phyloP scores from a whole-genome alignment of 2,329 filamentous ascomycete species.

The Pestalotiopsis sp. region DNA sequence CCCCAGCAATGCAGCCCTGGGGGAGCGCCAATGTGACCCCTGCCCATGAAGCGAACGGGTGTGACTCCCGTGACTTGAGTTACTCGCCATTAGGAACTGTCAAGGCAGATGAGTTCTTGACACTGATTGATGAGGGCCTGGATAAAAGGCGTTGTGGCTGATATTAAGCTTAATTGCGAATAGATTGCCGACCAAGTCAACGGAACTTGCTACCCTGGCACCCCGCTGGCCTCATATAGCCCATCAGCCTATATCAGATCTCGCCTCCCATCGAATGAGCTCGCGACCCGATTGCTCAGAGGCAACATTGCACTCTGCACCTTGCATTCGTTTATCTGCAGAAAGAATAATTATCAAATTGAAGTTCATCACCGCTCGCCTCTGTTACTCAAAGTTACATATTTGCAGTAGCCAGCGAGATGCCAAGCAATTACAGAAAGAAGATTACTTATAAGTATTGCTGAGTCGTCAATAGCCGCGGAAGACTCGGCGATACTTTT shows the following conservation, averaged over 20 bases:
- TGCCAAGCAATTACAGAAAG: too few relatives aligned
- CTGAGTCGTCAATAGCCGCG: background rate
- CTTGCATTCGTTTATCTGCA: background rate
- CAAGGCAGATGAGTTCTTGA: too few relatives aligned
- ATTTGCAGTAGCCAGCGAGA: too few relatives aligned
- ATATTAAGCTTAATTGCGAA: background rate
- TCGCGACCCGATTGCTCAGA: background rate
- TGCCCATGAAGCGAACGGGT: background rate
- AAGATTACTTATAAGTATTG: background rate
- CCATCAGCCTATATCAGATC: slow-evolving; percentile 1
- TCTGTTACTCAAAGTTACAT: too few relatives aligned
- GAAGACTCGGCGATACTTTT: background rate
- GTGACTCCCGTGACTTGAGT: background rate
- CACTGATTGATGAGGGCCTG: background rate
- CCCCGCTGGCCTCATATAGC: background rate
- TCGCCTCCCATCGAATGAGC: background rate
- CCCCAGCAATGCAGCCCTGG: background rate
- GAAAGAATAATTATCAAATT: background rate
- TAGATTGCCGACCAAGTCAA: background rate
- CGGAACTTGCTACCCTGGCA: background rate
- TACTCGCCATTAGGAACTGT: background rate
- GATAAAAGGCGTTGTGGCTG: background rate
- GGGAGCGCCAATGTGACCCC: background rate
- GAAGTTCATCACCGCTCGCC: too few relatives aligned
- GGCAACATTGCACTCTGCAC: background rate